Base-by-base conservation (phyloP, 2,329 filamentous ascomycete species). In the Ascomycota sp. region DNA sequence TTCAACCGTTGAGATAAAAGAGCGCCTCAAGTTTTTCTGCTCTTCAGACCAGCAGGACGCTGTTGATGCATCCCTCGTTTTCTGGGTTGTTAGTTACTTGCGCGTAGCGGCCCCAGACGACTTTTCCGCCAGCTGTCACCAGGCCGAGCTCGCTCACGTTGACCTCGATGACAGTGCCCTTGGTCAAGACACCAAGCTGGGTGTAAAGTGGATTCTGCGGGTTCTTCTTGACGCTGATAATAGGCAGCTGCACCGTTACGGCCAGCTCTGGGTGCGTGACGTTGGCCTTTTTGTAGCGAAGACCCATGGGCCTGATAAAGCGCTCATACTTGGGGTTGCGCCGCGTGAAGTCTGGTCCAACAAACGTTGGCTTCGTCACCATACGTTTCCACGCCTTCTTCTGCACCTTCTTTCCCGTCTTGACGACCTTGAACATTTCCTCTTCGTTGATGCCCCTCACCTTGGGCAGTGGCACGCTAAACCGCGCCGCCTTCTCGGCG, bases 401-500 rank as follows among this genome's bases (percentile, higher is more conserved):
- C 33, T 74, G 65, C 2, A 75, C 82, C 65, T 93, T 94, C 69
- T 91, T 91, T 44, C 89, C 86, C 21, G 86, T 95, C 60, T 83
- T 83, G 46, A 95, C 73, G 10, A 93, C 85, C 57, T 81, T 86
- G 64, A 95, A 95, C 77, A 94, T 86, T 61, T 93, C 86, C 63
- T 92, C 82, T 60, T 95, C 86, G 40, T 70, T 74, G 43, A 95
- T 94, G 34, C 52, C 86, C 45, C 80, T 71, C 27, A 95, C 89
- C 59, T 93, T 94, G 23, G 89, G 89, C 46, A 98, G 54, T 2
- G 89, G 89, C 24, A 95, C 89, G 21, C 68, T 69, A 51, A 94
- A 95, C 49, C 86, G 80, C 30, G 89, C 89, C 6, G 85, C 82
- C 66, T 94, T 93, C 54, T 93, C 91, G 38, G 68, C 68, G 25